Conservation (phyloP, 768 basidiomycete genomes). For the Glaciozyma antarctica region DNA sequence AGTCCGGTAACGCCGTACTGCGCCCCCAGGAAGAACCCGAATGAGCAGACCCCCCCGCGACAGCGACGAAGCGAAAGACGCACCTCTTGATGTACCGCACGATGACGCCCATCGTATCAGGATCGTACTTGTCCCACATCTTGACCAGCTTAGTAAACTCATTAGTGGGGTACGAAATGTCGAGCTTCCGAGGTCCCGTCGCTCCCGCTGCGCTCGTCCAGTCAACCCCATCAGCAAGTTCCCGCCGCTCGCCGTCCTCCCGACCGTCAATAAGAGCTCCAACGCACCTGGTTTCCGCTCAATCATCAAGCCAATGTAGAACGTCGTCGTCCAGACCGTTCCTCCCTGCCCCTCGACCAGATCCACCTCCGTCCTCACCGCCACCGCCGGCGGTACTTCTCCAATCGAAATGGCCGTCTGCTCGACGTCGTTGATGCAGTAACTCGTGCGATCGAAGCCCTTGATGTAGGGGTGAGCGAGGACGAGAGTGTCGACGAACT, state of each 20-base stretch:
- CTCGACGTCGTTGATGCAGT: slow-evolving; percentile 79
- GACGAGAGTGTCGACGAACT: slow-evolving; percentile 82
- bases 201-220: slow-evolving; percentile 52
- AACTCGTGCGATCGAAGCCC: slow-evolving; percentile 77
- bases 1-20: slow-evolving; percentile 67
- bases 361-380: slow-evolving; percentile 66
- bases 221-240: background rate
- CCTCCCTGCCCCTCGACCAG: slow-evolving; percentile 45
- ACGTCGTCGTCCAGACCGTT: slow-evolving; percentile 87
- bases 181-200: slow-evolving; percentile 68
- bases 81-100: slow-evolving; percentile 89
- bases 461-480: slow-evolving; percentile 92
- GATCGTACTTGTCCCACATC: slow-evolving; percentile 90
- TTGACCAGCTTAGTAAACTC: slow-evolving; percentile 92
- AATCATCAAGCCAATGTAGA: slow-evolving; percentile 89
- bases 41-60: background rate
- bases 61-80: slow-evolving; percentile 20
- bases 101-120: slow-evolving; percentile 82
- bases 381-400: slow-evolving; percentile 63
- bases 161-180: slow-evolving; percentile 92
- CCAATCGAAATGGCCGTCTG: slow-evolving; percentile 80
- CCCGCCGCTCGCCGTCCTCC: background rate
- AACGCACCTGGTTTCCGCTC: slow-evolving; percentile 73
- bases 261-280: background rate
- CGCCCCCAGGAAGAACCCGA: background rate